Conservation (phyloP, 352 stramenopile genomes). For the Globisporangium iwayamae region DNA sequence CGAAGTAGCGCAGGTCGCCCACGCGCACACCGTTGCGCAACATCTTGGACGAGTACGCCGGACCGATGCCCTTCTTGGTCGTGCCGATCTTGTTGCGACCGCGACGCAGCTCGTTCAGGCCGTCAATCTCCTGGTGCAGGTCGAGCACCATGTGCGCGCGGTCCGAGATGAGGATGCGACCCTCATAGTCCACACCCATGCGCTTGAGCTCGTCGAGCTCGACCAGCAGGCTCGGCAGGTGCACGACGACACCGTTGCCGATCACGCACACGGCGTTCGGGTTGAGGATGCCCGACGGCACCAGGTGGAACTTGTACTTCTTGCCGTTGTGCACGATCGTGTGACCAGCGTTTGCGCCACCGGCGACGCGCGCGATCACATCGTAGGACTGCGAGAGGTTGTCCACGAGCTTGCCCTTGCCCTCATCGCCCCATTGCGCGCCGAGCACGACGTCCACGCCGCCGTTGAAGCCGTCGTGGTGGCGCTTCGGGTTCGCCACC, state of each 20-base stretch:
- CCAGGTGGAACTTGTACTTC: conserved; percentile 99
- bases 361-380: conserved; percentile 95
- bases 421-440: conserved; percentile 98
- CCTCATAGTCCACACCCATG: conserved; percentile 89
- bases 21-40: conserved; percentile 96
- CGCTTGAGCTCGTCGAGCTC: conserved; percentile 91
- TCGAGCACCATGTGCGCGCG: conserved; percentile 98
- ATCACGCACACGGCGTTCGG: conserved; percentile 94
- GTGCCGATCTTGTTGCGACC: conserved; percentile 98
- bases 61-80: conserved; percentile 98
- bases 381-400: conserved; percentile 94
- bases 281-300: conserved; percentile 98
- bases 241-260: conserved; percentile 98
- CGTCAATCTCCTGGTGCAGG: conserved; percentile 95
- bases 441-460: conserved; percentile 94
- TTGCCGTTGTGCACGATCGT: conserved; percentile 98
- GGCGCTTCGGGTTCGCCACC: conserved; percentile 75
- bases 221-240: conserved; percentile 95
- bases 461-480: conserved; percentile 57
- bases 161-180: conserved; percentile 96
- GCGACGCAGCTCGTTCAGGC: conserved; percentile 79
- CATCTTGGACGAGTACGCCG: conserved; percentile 98
- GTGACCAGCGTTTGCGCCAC: conserved; percentile 98
- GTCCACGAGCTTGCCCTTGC: conserved; percentile 99
- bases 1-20: conserved; percentile 92